Conservation (phyloP, 352 stramenopile species). For the Phytopythium vexans region DNA sequence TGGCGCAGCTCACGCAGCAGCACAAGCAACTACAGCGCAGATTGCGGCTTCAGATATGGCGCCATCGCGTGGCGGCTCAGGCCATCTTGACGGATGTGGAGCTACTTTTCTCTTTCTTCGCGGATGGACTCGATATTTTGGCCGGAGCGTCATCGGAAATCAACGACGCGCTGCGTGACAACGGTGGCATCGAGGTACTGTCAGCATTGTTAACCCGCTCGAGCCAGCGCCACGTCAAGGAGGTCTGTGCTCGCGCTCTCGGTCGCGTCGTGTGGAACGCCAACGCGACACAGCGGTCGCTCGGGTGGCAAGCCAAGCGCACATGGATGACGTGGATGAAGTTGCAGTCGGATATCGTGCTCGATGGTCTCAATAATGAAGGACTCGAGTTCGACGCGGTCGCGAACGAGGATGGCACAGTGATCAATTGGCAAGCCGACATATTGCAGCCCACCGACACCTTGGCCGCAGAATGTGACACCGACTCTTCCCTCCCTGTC, state of each 20-base stretch:
- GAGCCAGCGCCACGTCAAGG: constrained; percentile 28
- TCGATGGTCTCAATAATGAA: constrained; percentile 22
- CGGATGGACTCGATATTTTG: constrained; percentile 51
- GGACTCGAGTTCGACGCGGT: constrained; percentile 48
- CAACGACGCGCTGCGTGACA: constrained; percentile 52
- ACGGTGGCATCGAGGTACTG: constrained; percentile 67
- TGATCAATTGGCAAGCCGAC: constrained; percentile 64
- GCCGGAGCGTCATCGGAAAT: constrained; percentile 37
- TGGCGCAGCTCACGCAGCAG: constrained; percentile 35
- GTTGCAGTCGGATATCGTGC: constrained; percentile 25
- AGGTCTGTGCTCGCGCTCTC: constrained; percentile 48
- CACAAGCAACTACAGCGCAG: constrained; percentile 65
- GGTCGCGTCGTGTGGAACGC: constrained; percentile 67
- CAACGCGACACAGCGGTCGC: constrained; percentile 42
- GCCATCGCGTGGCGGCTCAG: constrained; percentile 64
- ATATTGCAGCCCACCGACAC: constrained; percentile 19
- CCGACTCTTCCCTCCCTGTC: constrained; percentile 4
- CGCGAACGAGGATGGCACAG: constrained; percentile 24
- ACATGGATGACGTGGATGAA: constrained; percentile 60
- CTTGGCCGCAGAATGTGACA: constrained; percentile 37
- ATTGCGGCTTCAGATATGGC: constrained; percentile 66
- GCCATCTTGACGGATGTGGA: constrained; percentile 64
- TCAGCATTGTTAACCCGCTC: constrained; percentile 38
- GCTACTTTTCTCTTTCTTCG: constrained; percentile 65
- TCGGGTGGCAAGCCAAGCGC: constrained; percentile 69